Percentiles rank a stretch among this genome's conserved stretches.
Conservation (phyloP, 2,329 filamentous ascomycete species). For the Neofusicoccum sp. region DNA sequence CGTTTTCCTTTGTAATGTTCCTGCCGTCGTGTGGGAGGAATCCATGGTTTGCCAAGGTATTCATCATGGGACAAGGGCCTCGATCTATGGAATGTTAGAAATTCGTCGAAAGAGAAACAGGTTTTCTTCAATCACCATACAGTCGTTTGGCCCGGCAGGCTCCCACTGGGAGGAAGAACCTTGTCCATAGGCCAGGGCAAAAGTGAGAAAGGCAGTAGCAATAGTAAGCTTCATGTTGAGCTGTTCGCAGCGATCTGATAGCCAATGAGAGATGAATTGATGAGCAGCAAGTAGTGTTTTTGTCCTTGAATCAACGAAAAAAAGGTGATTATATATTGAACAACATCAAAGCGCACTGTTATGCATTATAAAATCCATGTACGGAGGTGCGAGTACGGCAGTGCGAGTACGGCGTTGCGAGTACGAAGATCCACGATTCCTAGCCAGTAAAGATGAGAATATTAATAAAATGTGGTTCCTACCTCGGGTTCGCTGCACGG, state of each 20-base stretch:
- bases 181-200: not conserved
- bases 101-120: not conserved
- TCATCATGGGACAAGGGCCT: conserved; percentile 52
- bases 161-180: not conserved
- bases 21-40: conserved; percentile 49
- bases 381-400: no score
- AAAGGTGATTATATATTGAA: no score
- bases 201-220: not conserved
- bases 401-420: no score
- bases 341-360: no score
- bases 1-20: conserved; percentile 41
- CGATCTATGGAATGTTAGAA: conserved; percentile 18
- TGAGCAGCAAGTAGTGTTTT: no score
- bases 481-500: no score
- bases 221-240: not conserved
- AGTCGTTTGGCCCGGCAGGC: conserved; percentile 4
- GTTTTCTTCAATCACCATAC: not conserved
- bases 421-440: no score
- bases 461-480: no score
- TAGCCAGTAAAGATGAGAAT: no score
- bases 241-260: not conserved
- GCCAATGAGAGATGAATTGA: no score
- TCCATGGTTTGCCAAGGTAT: conserved; percentile 53
- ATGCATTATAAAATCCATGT: no score
- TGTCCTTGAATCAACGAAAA: no score